Evolutionary conservation across 495 filamentous ascomycete species (phyloP).

Genomic region (Penicillium atrosanguineum): DNA sequence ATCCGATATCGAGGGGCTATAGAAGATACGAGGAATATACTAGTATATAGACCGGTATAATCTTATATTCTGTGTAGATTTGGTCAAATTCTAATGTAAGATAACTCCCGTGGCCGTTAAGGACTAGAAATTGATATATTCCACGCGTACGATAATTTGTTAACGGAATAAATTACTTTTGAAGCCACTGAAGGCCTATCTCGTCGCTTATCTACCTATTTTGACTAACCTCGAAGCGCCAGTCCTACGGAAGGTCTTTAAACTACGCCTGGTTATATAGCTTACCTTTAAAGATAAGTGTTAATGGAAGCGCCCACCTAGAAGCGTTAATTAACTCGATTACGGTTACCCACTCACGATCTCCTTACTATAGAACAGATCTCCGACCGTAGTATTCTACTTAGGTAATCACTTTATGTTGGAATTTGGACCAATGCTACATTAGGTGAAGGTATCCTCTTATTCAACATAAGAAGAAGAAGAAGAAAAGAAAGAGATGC

Average conservation of each 20-base stretch:
- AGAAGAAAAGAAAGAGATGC: too few relatives aligned
- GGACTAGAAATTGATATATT: slow-evolving; percentile 22
- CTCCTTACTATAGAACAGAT: slow-evolving; percentile 24
- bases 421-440: too few relatives aligned
- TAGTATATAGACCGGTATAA: slow-evolving; percentile 24
- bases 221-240: slow-evolving; percentile 19
- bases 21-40: slow-evolving; percentile 24
- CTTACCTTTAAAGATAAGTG: slow-evolving; percentile 31
- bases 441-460: too few relatives aligned
- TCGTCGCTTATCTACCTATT: too few relatives aligned
- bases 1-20: slow-evolving; percentile 23
- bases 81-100: slow-evolving; percentile 19
- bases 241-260: slow-evolving; percentile 27
- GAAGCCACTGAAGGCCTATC: slow-evolving; percentile 12
- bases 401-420: too few relatives aligned
- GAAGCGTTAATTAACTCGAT: slow-evolving; percentile 31
- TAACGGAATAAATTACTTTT: slow-evolving; percentile 20
- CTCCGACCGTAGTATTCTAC: too few relatives aligned
- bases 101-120: slow-evolving; percentile 29
- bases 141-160: slow-evolving; percentile 1
- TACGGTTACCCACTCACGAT: slow-evolving; percentile 16
- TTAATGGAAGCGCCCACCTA: slow-evolving; percentile 21
- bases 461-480: too few relatives aligned
- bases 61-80: slow-evolving; percentile 18
- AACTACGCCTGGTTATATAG: slow-evolving; percentile 21